Conservation (phyloP, 1,284 basidiomycete genomes). For the Cutaneotrichosporon cyanovorans region DNA sequence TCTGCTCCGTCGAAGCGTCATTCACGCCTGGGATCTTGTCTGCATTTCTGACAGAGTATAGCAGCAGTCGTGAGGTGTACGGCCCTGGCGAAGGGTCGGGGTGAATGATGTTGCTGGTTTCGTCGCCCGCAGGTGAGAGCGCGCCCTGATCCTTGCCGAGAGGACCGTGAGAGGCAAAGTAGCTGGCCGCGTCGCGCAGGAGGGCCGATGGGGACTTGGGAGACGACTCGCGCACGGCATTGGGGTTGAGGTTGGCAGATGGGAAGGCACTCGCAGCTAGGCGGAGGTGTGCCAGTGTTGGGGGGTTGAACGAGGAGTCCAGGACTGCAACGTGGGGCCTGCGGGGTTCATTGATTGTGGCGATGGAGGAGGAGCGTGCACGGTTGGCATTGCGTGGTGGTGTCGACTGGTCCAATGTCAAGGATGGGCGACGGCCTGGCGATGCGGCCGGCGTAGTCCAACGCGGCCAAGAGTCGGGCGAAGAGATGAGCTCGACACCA, state of each 20-base stretch:
- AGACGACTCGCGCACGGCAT: background rate
- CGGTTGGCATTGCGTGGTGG: background rate
- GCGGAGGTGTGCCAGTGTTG: conserved; percentile 75
- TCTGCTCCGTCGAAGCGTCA: conserved; percentile 66
- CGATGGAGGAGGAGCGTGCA: background rate
- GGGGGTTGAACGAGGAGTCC: conserved; percentile 93
- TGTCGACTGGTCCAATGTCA: background rate
- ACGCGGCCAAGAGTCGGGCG: conserved; percentile 28
- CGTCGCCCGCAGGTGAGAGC: background rate
- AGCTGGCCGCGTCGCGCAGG: conserved; percentile 3
- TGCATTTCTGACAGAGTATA: conserved; percentile 80
- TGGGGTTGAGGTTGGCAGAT: conserved; percentile 17
- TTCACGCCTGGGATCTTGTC: conserved; percentile 67
- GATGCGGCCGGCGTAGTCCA: background rate
- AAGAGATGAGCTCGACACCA: conserved; percentile 26
- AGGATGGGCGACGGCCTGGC: background rate
- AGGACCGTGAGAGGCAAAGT: conserved; percentile 2
- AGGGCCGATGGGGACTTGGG: conserved; percentile 1
- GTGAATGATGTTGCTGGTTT: background rate
- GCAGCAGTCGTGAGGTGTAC: conserved; percentile 70
- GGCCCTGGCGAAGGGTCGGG: conserved; percentile 22
- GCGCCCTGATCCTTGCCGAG: background rate
- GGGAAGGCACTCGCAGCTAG: conserved; percentile 51
- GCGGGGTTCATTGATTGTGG: background rate
- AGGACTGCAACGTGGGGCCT: conserved; percentile 53